Conservation (phyloP, 768 basidiomycete species). For the Hericium rajendrae region DNA sequence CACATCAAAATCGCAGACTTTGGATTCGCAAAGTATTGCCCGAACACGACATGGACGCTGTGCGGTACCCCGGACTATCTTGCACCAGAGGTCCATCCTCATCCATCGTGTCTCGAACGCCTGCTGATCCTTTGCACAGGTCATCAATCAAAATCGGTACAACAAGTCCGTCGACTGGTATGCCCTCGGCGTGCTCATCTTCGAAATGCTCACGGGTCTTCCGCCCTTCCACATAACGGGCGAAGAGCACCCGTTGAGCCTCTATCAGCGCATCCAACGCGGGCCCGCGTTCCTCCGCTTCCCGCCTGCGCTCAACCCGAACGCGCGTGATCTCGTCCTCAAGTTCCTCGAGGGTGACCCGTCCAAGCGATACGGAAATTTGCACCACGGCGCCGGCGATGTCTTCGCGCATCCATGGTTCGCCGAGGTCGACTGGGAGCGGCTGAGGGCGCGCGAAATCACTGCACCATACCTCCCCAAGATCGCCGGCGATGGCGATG, state of each 20-base stretch:
- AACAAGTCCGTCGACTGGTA: conserved; percentile 99
- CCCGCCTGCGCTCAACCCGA: conserved; percentile 58
- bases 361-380: conserved; percentile 81
- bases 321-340: conserved; percentile 82
- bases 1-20: conserved; percentile 98
- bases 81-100: conserved; percentile 69
- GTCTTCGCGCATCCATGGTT: conserved; percentile 95
- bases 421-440: conserved; percentile 85
- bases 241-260: conserved; percentile 61
- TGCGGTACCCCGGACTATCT: conserved; percentile 97
- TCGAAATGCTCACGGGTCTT: conserved; percentile 94
- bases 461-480: conserved; percentile 92
- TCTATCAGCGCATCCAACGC: conserved; percentile 86
- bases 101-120: not conserved
- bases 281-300: conserved; percentile 71
- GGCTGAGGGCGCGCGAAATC: conserved; percentile 74
- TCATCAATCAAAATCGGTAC: conserved; percentile 76
- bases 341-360: conserved; percentile 88
- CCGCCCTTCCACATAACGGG: conserved; percentile 91
- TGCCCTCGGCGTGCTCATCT: conserved; percentile 92
- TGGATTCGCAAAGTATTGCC: conserved; percentile 87
- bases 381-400: conserved; percentile 81
- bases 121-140: conserved; percentile 28
- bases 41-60: conserved; percentile 86
- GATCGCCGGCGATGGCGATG: conserved; percentile 88